Base-by-base conservation (phyloP, 2,329 filamentous ascomycete genomes). In the Arthroderma uncinatum region DNA sequence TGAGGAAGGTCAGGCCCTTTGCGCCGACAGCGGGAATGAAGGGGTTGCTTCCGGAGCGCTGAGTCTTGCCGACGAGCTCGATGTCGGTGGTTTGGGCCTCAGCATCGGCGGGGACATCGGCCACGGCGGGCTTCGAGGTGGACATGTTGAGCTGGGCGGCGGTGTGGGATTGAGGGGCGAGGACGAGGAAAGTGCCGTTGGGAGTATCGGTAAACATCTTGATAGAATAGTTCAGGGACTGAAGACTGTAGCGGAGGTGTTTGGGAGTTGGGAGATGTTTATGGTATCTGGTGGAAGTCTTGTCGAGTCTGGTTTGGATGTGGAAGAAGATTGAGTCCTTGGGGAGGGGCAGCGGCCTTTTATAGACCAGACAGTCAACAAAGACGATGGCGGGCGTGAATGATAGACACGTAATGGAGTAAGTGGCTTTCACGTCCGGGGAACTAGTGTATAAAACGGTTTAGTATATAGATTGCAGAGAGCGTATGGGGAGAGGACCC, bases 161-260 rank as follows among this genome's bases (percentile, higher is more conserved):
- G 19, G 56, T 57, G 25, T 57, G 56, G 16, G 59, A 50, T 44
- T 63, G 61, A 28, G 61, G 61, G 16, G 60, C 54, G 57, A 63
- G 60, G 53, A 63, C 59, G 47, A 63, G 61, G 50, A 57, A 63
- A 50, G 60, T 62, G 60, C 57, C 57, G 50, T 52, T 61, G 52
- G 56, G 53, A 16, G 61, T 61, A 54, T 61, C 40, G 58, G 55
- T 58, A 57, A 61, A 61, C 61, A 63, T 63, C 39, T 30, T 60
- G 56, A 58, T 16, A 10, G 23, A 5, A n/a, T n/a, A n/a, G n/a
- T n/a, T n/a, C n/a, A n/a, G n/a, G n/a, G n/a, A n/a, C n/a, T n/a
- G n/a, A n/a, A n/a, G n/a, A n/a, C n/a, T n/a, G n/a, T n/a, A n/a
- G n/a, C n/a, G 21, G 12, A 14, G 19, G 10, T 6, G 21, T 47